phyloP scores from a whole-genome alignment of 2,329 filamentous ascomycete species.

The Nemania bipapillata region DNA sequence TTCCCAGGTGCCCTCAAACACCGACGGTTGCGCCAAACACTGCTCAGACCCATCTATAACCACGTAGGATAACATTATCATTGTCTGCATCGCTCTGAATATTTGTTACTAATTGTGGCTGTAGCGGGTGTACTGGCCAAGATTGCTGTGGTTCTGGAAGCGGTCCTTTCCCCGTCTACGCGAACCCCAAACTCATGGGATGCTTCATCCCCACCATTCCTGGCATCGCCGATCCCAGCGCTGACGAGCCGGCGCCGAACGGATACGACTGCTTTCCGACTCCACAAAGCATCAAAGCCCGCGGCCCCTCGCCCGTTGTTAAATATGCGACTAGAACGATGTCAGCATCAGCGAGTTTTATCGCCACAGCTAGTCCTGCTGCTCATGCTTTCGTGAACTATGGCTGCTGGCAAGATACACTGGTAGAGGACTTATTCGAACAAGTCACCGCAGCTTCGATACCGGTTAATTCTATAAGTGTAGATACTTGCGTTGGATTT shows the following conservation, averaged over 20 bases:
- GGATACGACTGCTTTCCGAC: constrained; percentile 43
- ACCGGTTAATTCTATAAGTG: constrained; percentile 5
- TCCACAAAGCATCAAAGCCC: constrained; percentile 27
- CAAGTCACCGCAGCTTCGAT: not conserved
- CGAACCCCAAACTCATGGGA: constrained; percentile 61
- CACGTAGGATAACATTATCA: constrained; percentile 7
- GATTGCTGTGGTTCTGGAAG: constrained; percentile 43
- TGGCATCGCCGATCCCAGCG: constrained; percentile 36
- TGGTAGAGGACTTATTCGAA: constrained; percentile 8
- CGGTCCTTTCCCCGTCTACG: constrained; percentile 59
- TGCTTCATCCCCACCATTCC: constrained; percentile 56
- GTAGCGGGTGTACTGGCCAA: constrained; percentile 40
- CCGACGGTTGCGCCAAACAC: not conserved
- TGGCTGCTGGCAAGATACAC: constrained; percentile 36
- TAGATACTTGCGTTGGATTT: constrained; percentile 26
- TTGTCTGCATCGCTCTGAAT: not conserved
- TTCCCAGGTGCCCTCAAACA: not conserved
- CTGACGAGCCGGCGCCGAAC: constrained; percentile 15
- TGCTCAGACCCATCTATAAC: constrained; percentile 20
- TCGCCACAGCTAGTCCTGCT: constrained; percentile 35
- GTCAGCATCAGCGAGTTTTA: constrained; percentile 34
- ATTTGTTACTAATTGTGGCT: constrained; percentile 29
- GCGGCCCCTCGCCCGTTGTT: constrained; percentile 8
- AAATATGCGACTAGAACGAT: constrained; percentile 26
- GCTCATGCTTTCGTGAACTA: constrained; percentile 30